Percentiles rank a stretch among this genome's conserved stretches.
These are phyloP conservation scores for Solanum pennellii DNA, from an alignment of 257 asterid species.

Conservation along the genomic window DNA sequence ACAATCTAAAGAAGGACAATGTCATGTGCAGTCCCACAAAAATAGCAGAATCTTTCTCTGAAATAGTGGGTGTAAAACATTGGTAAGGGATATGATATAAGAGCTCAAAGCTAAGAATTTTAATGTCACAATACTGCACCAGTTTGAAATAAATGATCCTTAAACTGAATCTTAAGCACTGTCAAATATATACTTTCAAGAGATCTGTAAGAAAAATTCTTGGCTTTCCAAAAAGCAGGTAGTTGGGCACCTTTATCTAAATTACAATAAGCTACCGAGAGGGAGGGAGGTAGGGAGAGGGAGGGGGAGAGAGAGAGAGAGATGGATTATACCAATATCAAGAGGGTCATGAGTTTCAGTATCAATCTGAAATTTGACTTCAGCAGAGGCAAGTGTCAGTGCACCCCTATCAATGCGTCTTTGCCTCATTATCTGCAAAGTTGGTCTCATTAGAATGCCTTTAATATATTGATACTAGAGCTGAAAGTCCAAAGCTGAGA, in stretches of 20 bases:
- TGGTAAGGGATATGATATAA: not conserved
- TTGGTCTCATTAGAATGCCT: not conserved
- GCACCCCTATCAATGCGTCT: constrained; percentile 97
- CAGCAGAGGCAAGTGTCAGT: constrained; percentile 98
- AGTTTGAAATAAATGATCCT: not conserved
- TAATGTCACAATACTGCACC: not conserved
- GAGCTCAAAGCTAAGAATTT: not conserved
- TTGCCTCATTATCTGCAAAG: constrained; percentile 86
- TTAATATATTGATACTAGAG: not conserved
- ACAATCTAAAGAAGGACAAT: not conserved
- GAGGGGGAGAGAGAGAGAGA: not conserved
- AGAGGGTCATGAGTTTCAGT: constrained; percentile 99
- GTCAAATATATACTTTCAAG: not conserved
- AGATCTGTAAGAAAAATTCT: not conserved
- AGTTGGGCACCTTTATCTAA: not conserved
- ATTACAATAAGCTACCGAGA: not conserved
- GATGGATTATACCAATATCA: constrained; percentile 64
- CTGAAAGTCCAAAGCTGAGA: not conserved
- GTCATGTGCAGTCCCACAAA: not conserved
- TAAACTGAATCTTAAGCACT: not conserved
- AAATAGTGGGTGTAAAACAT: not conserved
- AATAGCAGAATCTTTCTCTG: not conserved
- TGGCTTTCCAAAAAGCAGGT: not conserved
- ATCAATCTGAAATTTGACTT: constrained; percentile 94
- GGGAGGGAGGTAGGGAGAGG: not conserved